Base-by-base conservation (phyloP, 2,329 filamentous ascomycete species). In the Sphaerostilbella broomeana region DNA sequence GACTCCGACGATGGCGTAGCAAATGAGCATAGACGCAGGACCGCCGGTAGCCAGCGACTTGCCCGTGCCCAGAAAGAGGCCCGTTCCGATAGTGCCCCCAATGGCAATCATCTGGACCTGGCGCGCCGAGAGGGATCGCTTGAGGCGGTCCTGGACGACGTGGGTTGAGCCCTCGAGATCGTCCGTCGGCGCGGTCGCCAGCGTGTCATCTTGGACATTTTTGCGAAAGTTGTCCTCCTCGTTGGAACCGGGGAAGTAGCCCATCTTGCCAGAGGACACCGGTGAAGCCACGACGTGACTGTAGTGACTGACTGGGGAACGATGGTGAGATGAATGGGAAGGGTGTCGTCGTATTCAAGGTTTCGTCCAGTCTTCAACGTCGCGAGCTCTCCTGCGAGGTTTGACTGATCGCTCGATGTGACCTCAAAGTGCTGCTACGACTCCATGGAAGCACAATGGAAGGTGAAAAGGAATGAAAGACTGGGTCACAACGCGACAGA, bases 91-190 rank as follows among this genome's bases (percentile, higher is more conserved):
- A 2, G 72, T 77, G 24, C 73, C 73, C 15, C 70, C 73, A 34
- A 77, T 73, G 29, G 78, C 79, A 45, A 82, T 79, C 76, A 82
- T 81, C 59, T 81, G 77, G 9, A 81, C 73, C 55, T 81, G 78
- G n/a, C 77, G 70, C 12, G 73, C 57, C 3, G 73, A 75, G 10
- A 81, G 64, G 28, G 72, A 69, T 5, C 77, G 72, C 15, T 65
- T 65, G 9, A 81, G 62, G 38, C 61, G 63, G 49, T 77, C 71
- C 3, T 64, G 54, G 32, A 53, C 51, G 25, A 51, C 47, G 27
- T 44, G 42, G 17, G 32, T 38, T 20, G 39, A 38, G 9, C 38
- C 42, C 25, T 44, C 42, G 19, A 38, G 22, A 20, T 43, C 36
- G 12, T 43, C 41, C 21, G 10, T 10, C 5, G 30, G 27, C 13